Conservation (phyloP, 83 land plant species). For the Picea engelmannii region DNA sequence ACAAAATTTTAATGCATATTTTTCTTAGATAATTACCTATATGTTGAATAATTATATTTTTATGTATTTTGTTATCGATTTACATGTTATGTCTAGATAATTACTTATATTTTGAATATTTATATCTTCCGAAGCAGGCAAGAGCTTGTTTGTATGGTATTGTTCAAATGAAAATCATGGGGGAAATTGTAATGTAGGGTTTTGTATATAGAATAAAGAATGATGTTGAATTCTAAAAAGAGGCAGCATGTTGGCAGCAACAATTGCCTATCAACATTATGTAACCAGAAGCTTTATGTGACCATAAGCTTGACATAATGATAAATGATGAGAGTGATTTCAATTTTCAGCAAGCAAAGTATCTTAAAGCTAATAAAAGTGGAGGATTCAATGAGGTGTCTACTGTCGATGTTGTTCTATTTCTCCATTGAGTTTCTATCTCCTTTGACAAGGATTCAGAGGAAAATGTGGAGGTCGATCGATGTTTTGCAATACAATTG, state of each 20-base stretch:
- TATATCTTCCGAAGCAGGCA: too few species aligned
- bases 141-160: too few species aligned
- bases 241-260: conserved; percentile 39
- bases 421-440: conserved; percentile 27
- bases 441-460: conserved; percentile 1
- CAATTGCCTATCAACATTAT: conserved; percentile 25
- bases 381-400: conserved; percentile 63
- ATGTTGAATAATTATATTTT: too few species aligned
- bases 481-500: conserved; percentile 26
- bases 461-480: conserved; percentile 13
- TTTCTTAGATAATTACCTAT: too few species aligned
- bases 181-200: too few species aligned
- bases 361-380: conserved; percentile 4
- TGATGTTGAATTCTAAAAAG: conserved; percentile 21
- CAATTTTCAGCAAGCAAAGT: neutral
- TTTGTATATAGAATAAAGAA: neutral
- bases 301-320: neutral
- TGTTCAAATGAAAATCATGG: too few species aligned
- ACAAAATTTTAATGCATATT: too few species aligned
- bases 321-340: conserved; percentile 2
- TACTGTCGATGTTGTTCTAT: conserved; percentile 73
- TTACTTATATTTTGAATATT: too few species aligned
- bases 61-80: too few species aligned
- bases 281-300: too few species aligned
- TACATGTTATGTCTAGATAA: too few species aligned